Conservation (phyloP, 1,139 yeast species). For the Hansenula lynferdii region DNA sequence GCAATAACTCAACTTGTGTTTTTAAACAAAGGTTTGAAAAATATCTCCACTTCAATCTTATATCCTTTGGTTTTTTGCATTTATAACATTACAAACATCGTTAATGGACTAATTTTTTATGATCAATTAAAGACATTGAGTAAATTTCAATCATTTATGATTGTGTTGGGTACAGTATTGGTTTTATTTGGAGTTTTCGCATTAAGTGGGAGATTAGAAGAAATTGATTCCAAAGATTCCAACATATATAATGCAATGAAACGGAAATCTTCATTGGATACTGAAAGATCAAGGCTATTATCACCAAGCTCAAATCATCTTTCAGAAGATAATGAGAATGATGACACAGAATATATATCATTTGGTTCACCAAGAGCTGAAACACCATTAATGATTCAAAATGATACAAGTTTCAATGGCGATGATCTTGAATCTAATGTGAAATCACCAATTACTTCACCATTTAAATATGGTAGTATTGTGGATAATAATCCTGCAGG, state of each 20-base stretch:
- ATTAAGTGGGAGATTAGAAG: constrained; percentile 43
- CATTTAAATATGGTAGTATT: constrained; percentile 14
- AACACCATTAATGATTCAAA: constrained; percentile 7
- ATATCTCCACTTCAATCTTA: constrained; percentile 70
- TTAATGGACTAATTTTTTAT: constrained; percentile 68
- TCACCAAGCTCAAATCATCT: neutral
- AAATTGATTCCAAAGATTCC: constrained; percentile 11
- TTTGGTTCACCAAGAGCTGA: constrained; percentile 28
- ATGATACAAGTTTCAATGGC: constrained; percentile 2
- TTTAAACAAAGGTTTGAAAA: constrained; percentile 68
- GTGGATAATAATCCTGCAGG: constrained; percentile 5
- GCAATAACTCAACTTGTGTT: constrained; percentile 75
- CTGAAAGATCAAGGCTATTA: constrained; percentile 4
- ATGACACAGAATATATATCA: constrained; percentile 31
- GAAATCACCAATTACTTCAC: constrained; percentile 7
- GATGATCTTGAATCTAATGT: neutral
- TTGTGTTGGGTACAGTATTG: constrained; percentile 44
- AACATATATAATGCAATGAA: neutral
- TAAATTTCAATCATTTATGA: constrained; percentile 34
- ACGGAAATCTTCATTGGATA: constrained; percentile 5
- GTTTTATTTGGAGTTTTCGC: constrained; percentile 52
- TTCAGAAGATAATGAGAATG: constrained; percentile 18
- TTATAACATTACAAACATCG: constrained; percentile 68
- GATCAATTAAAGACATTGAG: constrained; percentile 42
- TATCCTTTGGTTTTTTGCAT: constrained; percentile 86